Percentiles rank a stretch among this genome's conserved stretches.
Evolutionary conservation across 108 stramenopile species (phyloP).

Genomic region (Pseudonitzschia multiseries): DNA sequence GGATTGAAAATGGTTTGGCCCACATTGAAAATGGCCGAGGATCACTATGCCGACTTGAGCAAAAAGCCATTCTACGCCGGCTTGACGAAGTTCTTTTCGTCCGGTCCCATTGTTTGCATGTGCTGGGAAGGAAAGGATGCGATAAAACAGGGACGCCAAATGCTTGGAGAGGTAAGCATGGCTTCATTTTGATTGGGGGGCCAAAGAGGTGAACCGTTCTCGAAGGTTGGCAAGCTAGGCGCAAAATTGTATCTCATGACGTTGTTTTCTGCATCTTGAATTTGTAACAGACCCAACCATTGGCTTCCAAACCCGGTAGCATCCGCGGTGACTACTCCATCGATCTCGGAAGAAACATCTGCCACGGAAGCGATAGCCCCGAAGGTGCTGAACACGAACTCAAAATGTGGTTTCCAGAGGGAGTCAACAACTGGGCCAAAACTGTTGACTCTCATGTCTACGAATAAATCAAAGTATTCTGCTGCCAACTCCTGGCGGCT

Average conservation of each 20-base stretch:
- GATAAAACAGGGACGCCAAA: conserved; percentile 86
- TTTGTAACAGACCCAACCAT: conserved; percentile 41
- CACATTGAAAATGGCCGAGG: conserved; percentile 75
- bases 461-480: conserved; percentile 34
- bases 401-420: conserved; percentile 89
- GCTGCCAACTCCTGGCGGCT: not conserved
- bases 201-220: not conserved
- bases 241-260: not conserved
- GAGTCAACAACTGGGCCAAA: conserved; percentile 83
- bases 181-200: not conserved
- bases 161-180: conserved; percentile 66
- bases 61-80: conserved; percentile 93
- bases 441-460: conserved; percentile 75
- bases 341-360: conserved; percentile 76
- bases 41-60: conserved; percentile 89
- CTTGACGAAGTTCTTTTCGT: conserved; percentile 89
- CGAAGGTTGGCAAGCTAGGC: not conserved
- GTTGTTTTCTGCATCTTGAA: not conserved
- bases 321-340: conserved; percentile 87
- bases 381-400: conserved; percentile 79
- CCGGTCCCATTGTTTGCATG: conserved; percentile 80
- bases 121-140: conserved; percentile 92
- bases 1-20: conserved; percentile 90
- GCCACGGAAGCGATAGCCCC: conserved; percentile 72
- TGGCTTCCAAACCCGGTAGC: conserved; percentile 80